These are phyloP conservation scores for Euphorbia tirucalli DNA, from an alignment of 345 rosid genomes.

Conservation along the genomic window DNA sequence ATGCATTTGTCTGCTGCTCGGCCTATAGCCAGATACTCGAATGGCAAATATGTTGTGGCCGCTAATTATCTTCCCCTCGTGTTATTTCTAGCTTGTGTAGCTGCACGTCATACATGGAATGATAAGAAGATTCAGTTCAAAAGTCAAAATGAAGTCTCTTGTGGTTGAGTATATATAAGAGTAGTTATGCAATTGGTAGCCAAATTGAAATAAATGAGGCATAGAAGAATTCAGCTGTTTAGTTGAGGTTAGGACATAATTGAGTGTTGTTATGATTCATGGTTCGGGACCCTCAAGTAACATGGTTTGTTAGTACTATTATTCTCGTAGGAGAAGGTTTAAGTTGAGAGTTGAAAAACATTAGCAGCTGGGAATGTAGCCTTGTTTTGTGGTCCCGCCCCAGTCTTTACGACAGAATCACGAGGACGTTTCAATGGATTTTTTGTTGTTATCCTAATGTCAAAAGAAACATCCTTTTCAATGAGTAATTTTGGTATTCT, in stretches of 20 bases:
- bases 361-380: conserved; percentile 4
- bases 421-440: background rate
- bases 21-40: conserved; percentile 10
- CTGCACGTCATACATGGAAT: background rate
- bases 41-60: background rate
- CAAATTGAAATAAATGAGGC: background rate
- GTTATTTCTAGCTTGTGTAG: background rate
- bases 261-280: background rate
- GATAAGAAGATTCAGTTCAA: conserved; percentile 2
- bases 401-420: background rate
- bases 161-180: background rate
- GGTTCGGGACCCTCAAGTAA: conserved; percentile 14
- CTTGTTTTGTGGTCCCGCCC: conserved; percentile 4
- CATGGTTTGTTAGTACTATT: conserved; percentile 18
- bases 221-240: background rate
- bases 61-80: background rate
- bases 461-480: background rate
- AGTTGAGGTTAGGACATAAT: background rate
- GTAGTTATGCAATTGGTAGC: conserved; percentile 9
- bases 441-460: conserved; percentile 1
- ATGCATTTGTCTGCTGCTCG: conserved; percentile 14
- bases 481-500: background rate
- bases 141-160: conserved; percentile 6
- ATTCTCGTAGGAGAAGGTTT: background rate
- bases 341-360: background rate